Conservation (phyloP, 257 asterid species). For the Fraxinus cuspidata region DNA sequence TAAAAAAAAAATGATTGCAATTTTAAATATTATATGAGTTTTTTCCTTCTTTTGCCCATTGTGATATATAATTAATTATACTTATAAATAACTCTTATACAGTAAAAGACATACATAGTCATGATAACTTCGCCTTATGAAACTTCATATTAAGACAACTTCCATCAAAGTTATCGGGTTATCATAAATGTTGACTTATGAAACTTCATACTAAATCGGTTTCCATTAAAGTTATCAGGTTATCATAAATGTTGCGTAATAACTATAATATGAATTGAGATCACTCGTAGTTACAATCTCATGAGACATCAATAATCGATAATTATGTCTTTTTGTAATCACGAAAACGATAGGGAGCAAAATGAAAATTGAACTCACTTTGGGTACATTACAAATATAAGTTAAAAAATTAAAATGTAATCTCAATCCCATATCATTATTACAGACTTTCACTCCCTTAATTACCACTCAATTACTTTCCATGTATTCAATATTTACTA, state of each 20-base stretch:
- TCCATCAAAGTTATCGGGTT: neutral
- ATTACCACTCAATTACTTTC: slow-evolving; percentile 31
- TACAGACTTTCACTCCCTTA: slow-evolving; percentile 14
- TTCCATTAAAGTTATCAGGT: neutral
- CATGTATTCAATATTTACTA: slow-evolving; percentile 29
- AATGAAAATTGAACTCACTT: slow-evolving; percentile 10
- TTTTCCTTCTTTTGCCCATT: neutral
- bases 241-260: neutral
- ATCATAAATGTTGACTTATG: too few species aligned
- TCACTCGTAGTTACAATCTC: neutral
- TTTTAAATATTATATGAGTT: neutral
- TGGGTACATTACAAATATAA: slow-evolving; percentile 2
- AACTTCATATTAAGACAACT: neutral
- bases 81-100: neutral
- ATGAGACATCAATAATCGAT: neutral
- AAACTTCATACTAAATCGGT: too few species aligned
- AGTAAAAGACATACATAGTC: neutral
- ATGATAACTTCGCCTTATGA: neutral
- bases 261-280: neutral
- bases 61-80: neutral
- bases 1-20: neutral
- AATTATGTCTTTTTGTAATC: neutral
- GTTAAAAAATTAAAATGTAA: slow-evolving; percentile 14
- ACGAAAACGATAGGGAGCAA: neutral
- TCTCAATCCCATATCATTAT: slow-evolving; percentile 22